Evolutionary conservation across 257 asterid genomes (phyloP).

Genomic region (Anisodus acutangulus): DNA sequence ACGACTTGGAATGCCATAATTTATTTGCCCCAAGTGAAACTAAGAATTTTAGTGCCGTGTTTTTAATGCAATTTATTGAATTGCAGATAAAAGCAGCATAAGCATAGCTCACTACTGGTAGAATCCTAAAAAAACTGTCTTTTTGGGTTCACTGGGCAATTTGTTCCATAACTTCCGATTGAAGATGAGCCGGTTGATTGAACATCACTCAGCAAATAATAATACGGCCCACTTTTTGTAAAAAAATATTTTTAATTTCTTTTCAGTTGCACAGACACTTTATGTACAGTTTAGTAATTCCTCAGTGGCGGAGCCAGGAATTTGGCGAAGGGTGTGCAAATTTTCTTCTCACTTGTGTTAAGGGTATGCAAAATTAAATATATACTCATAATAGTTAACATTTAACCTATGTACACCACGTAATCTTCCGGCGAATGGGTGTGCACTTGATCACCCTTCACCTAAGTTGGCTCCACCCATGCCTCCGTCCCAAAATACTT

Average conservation of each 20-base stretch:
- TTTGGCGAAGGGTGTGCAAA: too few species aligned
- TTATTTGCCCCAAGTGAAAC: not conserved
- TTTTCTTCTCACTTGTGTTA: too few species aligned
- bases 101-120: not conserved
- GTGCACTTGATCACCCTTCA: too few species aligned
- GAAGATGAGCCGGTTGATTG: conserved; percentile 51
- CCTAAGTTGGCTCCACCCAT: too few species aligned
- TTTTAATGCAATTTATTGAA: conserved; percentile 8
- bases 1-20: conserved; percentile 8
- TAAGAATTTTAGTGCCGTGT: not conserved
- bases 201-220: conserved; percentile 41
- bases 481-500: too few species aligned
- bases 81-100: not conserved
- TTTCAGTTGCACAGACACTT: not conserved
- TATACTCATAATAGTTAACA: too few species aligned
- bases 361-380: too few species aligned
- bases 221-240: conserved; percentile 31
- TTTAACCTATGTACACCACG: too few species aligned
- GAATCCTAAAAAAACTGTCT: not conserved
- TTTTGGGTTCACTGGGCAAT: not conserved
- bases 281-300: not conserved
- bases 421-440: too few species aligned
- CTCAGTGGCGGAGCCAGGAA: too few species aligned
- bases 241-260: not conserved
- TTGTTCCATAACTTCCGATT: not conserved